Conservation (phyloP, 2,329 filamentous ascomycete genomes). For the Zasmidium citrigriseum region DNA sequence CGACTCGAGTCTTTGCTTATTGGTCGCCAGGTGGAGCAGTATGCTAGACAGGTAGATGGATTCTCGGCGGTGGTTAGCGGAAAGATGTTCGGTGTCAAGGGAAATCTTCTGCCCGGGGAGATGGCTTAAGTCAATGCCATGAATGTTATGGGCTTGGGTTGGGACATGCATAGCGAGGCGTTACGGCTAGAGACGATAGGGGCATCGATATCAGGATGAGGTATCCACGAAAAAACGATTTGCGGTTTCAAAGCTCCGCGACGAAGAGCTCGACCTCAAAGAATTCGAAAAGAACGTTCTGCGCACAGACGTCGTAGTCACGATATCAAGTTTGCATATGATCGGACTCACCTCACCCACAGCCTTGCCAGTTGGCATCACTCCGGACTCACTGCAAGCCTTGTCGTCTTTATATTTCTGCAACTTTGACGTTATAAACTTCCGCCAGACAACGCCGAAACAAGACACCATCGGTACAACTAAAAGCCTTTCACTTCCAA, state of each 20-base stretch:
- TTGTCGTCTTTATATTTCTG: too few species aligned
- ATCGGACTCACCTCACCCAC: too few species aligned
- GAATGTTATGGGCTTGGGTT: conserved; percentile 2
- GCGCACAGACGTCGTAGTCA: neutral
- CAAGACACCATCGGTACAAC: too few species aligned
- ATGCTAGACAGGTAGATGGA: conserved; percentile 93
- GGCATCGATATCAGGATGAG: neutral
- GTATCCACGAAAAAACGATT: neutral
- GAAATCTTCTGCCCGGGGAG: conserved; percentile 63
- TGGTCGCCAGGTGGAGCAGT: conserved; percentile 95
- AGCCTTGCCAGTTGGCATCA: too few species aligned
- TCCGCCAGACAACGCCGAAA: too few species aligned
- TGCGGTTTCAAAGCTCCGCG: neutral
- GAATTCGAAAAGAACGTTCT: neutral
- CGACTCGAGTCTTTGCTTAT: conserved; percentile 92
- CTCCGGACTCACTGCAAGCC: too few species aligned
- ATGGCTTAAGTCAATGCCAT: conserved; percentile 17
- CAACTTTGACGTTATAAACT: too few species aligned
- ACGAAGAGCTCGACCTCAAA: neutral
- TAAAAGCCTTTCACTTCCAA: too few species aligned
- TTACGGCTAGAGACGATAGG: conserved; percentile 11
- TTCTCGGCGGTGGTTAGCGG: conserved; percentile 88
- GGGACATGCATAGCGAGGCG: conserved; percentile 27
- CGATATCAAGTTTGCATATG: too few species aligned
- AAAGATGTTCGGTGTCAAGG: conserved; percentile 97